Percentiles rank a stretch among this genome's conserved stretches.
Conservation (phyloP, 2,329 filamentous ascomycete genomes). For the Trichothecium roseum region DNA sequence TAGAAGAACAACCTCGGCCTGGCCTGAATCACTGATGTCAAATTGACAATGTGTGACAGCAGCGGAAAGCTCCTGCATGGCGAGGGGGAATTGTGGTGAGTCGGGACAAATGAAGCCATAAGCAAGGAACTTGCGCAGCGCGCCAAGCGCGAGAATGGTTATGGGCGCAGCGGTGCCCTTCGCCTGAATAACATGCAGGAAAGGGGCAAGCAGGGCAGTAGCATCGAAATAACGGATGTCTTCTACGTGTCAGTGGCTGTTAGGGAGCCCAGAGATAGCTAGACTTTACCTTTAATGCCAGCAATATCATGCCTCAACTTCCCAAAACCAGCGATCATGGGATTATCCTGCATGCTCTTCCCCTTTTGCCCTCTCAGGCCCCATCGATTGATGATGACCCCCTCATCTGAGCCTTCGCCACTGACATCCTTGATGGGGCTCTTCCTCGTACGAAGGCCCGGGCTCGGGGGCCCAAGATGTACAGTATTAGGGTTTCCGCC, state of each 20-base stretch:
- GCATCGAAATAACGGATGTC: conserved; percentile 87
- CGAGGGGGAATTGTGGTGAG: conserved; percentile 79
- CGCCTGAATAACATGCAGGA: conserved; percentile 91
- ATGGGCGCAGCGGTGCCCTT: conserved; percentile 95
- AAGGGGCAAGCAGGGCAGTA: conserved; percentile 79
- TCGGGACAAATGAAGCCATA: conserved; percentile 81
- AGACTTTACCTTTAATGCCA: conserved; percentile 59
- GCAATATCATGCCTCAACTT: conserved; percentile 81
- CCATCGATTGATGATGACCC: conserved; percentile 72
- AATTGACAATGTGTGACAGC: conserved; percentile 97
- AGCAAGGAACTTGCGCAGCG: conserved; percentile 91
- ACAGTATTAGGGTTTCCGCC: conserved; percentile 59
- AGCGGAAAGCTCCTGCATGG: conserved; percentile 88
- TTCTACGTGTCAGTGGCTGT: conserved; percentile 21
- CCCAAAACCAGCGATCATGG: conserved; percentile 89
- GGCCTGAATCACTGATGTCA: conserved; percentile 87
- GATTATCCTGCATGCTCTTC: conserved; percentile 95
- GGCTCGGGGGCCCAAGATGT: conserved; percentile 38
- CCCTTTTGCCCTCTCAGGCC: conserved; percentile 89
- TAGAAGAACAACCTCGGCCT: conserved; percentile 89
- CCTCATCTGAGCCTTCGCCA: conserved; percentile 32
- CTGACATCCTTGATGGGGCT: conserved; percentile 20
- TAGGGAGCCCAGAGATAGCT: neutral
- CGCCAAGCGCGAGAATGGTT: conserved; percentile 85
- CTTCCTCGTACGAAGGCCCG: conserved; percentile 29